These are phyloP conservation scores for Climacium dendroides DNA, from an alignment of 225 moss, liverwort and hornwort genomes.

Conservation along the genomic window DNA sequence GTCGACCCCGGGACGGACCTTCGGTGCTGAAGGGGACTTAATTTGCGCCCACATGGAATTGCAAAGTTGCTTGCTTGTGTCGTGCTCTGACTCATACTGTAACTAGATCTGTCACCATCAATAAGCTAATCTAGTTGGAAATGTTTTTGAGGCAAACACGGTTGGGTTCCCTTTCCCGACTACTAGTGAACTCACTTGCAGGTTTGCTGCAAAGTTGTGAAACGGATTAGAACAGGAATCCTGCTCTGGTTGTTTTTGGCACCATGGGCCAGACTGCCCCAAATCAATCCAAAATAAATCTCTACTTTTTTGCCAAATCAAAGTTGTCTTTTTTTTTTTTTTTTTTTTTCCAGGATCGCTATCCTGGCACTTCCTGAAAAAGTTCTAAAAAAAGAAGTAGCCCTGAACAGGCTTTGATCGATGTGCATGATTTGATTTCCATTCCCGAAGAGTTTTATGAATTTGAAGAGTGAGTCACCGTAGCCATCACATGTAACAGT, in stretches of 20 bases:
- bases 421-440: neutral
- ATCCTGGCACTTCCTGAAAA: neutral
- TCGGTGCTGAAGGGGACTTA: neutral
- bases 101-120: neutral
- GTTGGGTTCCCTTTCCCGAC: neutral
- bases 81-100: neutral
- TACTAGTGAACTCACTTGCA: neutral
- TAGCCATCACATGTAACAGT: neutral
- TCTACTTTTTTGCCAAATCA: neutral
- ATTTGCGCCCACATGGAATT: neutral
- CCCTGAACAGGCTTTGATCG: neutral
- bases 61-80: neutral
- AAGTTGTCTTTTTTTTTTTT: neutral
- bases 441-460: neutral
- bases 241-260: no score
- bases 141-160: neutral
- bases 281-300: neutral
- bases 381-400: neutral
- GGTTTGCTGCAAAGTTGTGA: neutral
- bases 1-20: slow-evolving; percentile 34
- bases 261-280: neutral
- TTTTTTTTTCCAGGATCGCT: no score
- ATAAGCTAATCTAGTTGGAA: neutral
- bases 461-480: neutral
- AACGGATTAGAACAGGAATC: neutral